phyloP scores from a whole-genome alignment of 164 flowering plant species.

The Umbilicus rupestris region DNA sequence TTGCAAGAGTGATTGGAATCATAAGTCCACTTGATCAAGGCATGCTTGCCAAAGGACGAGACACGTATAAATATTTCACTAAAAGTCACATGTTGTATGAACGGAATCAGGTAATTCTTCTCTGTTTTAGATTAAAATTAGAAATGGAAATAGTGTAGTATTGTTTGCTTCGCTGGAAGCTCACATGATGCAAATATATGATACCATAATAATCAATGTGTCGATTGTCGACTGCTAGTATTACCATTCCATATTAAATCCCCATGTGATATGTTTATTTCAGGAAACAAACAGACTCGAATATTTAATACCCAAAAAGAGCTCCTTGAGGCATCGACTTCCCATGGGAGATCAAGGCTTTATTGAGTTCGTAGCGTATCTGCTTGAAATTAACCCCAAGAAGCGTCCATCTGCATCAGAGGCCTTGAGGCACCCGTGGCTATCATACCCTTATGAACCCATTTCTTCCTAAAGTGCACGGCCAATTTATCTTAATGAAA shows the following conservation, averaged over 20 bases:
- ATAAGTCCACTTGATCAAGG: conserved; percentile 76
- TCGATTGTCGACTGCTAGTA: neutral
- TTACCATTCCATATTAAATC: neutral
- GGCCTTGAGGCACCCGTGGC: conserved; percentile 95
- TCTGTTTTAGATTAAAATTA: neutral
- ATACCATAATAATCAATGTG: neutral
- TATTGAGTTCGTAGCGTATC: conserved; percentile 75
- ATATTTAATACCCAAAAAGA: conserved; percentile 86
- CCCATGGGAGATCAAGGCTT: conserved; percentile 98
- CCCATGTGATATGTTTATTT: conserved; percentile 6
- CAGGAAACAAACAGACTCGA: conserved; percentile 90
- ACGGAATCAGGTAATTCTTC: conserved; percentile 65
- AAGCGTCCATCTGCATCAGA: conserved; percentile 88
- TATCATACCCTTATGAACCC: conserved; percentile 89
- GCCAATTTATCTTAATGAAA: neutral
- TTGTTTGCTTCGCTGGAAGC: neutral
- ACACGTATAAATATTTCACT: conserved; percentile 84
- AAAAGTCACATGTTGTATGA: conserved; percentile 98
- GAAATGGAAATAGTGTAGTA: no score
- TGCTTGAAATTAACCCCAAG: conserved; percentile 82
- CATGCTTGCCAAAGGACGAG: conserved; percentile 92
- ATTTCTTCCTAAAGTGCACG: conserved; percentile 56
- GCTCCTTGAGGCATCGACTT: conserved; percentile 78
- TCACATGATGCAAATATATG: neutral
- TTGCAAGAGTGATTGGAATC: conserved; percentile 93